Evolutionary conservation across 1,284 basidiomycete genomes (phyloP).

Genomic region (Meripilus lineatus): DNA sequence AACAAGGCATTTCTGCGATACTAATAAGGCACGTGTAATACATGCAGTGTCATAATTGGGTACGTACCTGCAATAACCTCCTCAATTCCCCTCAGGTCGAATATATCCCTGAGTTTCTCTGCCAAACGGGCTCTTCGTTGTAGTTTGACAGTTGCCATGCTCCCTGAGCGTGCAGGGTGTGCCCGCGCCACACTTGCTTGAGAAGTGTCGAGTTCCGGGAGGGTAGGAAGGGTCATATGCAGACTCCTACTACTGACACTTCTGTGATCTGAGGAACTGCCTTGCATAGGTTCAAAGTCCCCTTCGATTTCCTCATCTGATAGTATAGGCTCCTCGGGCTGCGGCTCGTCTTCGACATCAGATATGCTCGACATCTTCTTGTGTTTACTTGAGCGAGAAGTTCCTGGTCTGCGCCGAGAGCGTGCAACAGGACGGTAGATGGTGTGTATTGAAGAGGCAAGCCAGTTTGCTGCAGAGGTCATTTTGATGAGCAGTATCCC

Average conservation of each 20-base stretch:
- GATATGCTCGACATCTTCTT: conserved; percentile 19
- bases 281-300: conserved; percentile 40
- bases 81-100: conserved; percentile 71
- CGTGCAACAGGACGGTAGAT: conserved; percentile 79
- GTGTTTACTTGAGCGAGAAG: conserved; percentile 12
- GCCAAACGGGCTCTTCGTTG: conserved; percentile 71
- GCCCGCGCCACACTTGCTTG: conserved; percentile 3
- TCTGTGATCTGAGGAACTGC: conserved; percentile 2
- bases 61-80: conserved; percentile 77
- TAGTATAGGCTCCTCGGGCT: conserved; percentile 25
- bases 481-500: too few species aligned
- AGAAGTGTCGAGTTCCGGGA: conserved; percentile 11
- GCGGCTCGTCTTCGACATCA: conserved; percentile 25
- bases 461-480: conserved; percentile 29
- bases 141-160: conserved; percentile 66
- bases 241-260: too few species aligned
- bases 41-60: conserved; percentile 3
- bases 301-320: conserved; percentile 57
- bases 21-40: conserved; percentile 23
- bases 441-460: conserved; percentile 81
- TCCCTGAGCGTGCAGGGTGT: conserved; percentile 43
- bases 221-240: conserved; percentile 10
- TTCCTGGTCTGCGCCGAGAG: conserved; percentile 41
- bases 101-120: conserved; percentile 82
- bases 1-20: conserved; percentile 91